phyloP scores from a whole-genome alignment of 2,329 filamentous ascomycete genomes.

The Lasiodiplodia sp. region DNA sequence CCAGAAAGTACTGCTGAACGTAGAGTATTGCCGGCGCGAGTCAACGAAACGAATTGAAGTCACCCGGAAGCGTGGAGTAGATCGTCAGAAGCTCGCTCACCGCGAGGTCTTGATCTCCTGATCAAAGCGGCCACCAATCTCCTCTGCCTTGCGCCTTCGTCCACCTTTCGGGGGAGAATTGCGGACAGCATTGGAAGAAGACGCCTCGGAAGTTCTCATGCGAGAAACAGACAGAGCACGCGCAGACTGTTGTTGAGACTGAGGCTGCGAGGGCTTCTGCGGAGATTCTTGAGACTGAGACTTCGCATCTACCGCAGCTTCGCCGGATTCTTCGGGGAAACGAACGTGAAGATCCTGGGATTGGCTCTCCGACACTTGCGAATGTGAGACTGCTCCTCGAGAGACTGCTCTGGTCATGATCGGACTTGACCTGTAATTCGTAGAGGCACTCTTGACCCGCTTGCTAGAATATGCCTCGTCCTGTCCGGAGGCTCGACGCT shows the following conservation, averaged over 20 bases:
- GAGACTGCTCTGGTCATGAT: constrained; percentile 2
- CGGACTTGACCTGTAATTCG: neutral
- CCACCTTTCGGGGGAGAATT: neutral
- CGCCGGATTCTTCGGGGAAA: neutral
- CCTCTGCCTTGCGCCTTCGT: neutral
- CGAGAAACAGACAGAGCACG: neutral
- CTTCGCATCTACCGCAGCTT: neutral
- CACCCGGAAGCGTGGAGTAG: neutral
- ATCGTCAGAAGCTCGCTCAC: neutral
- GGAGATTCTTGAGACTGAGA: neutral
- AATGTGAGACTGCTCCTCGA: neutral
- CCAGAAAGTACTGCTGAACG: neutral
- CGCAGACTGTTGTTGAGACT: neutral
- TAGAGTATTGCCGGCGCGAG: neutral
- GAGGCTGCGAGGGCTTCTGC: neutral
- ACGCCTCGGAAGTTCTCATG: neutral
- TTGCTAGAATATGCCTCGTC: neutral
- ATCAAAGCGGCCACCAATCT: neutral
- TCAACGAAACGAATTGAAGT: neutral
- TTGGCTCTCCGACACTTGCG: constrained; percentile 9
- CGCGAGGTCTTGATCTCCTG: neutral
- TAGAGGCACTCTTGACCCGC: neutral
- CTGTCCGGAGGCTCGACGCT: neutral
- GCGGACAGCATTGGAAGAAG: neutral
- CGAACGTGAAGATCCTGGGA: neutral